Base-by-base conservation (phyloP, 169 alveolate species). In the Plasmodium gaboni region DNA sequence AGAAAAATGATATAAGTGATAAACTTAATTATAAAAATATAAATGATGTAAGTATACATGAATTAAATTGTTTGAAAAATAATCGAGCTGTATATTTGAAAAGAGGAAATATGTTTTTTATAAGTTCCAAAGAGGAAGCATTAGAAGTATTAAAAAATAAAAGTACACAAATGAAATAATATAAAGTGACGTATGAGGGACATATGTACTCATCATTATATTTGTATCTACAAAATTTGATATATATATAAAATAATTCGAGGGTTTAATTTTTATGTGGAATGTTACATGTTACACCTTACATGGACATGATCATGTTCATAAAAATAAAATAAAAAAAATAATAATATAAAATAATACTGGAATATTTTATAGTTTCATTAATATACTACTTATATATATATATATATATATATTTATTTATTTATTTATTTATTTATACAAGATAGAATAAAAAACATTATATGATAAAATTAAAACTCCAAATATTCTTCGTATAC, bases 21-120 rank as follows among this genome's bases (percentile, higher is more conserved):
- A 76, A 76, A 19, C 76, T 76, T n/a, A 76, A 76, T 53, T 76
- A 76, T 74, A 76, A 76, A 50, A 76, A 76, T 42, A 48, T 76
- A n/a, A 76, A 68, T 53, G 89, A 76, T 76, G 89, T 76, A 50
- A 76, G 48, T 51, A 42, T 76, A 64, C 89, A 76, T 38, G 89
- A 76, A 55, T 42, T 76, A 57, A 76, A 50, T 51, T 64, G 76
- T 48, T 53, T 76, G 64, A 76, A 76, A 48, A 22, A 53, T 42
- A 76, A 76, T 38, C 42, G 89, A 64, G 74, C 28, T 48, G 74
- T 76, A 19, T 76, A 76, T 68, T 13, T 76, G 50, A 76, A 76
- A 76, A 76, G 53, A 26, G 89, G 89, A 38, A 59, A 72, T 17
- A 76, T 69, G 64, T 76, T 64, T 44, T 76, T 76, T 61, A 13